Conservation (phyloP, 106 monocot genomes). For the Allium sativum region DNA sequence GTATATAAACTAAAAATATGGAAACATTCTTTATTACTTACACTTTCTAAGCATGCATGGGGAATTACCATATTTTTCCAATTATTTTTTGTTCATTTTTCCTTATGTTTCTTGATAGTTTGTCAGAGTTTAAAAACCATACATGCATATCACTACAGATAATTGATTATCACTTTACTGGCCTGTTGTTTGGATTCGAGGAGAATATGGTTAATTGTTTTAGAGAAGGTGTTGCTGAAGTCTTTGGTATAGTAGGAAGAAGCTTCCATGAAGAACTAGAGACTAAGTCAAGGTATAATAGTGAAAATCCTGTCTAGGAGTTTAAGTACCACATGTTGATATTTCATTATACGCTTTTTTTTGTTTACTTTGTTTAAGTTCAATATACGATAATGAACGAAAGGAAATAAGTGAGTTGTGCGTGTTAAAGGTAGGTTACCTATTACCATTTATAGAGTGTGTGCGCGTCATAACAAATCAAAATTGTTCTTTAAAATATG, state of each 20-base stretch:
- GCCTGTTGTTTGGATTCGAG: slow-evolving; percentile 59
- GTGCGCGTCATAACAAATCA: too few species aligned
- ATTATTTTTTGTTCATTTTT: background rate
- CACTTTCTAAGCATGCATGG: too few species aligned
- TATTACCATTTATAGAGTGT: too few species aligned
- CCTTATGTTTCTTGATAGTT: too few species aligned
- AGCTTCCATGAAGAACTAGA: slow-evolving; percentile 71
- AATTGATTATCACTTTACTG: slow-evolving; percentile 60
- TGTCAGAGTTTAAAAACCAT: too few species aligned
- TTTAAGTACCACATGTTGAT: background rate
- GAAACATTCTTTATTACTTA: too few species aligned
- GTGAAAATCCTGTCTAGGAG: background rate
- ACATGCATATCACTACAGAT: too few species aligned
- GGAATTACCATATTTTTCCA: too few species aligned
- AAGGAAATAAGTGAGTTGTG: slow-evolving; percentile 67
- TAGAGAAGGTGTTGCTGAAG: slow-evolving; percentile 91
- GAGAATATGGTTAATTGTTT: slow-evolving; percentile 69
- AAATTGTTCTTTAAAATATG: background rate
- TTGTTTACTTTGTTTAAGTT: slow-evolving; percentile 34
- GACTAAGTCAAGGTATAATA: slow-evolving; percentile 50
- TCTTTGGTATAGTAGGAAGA: slow-evolving; percentile 87
- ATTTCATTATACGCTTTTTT: background rate
- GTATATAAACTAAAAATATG: too few species aligned
- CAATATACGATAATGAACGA: slow-evolving; percentile 50
- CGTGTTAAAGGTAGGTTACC: slow-evolving; percentile 54